Percentiles rank a stretch among this genome's conserved stretches.
Conservation (phyloP, 768 basidiomycete genomes). For the Trametes cingulata region DNA sequence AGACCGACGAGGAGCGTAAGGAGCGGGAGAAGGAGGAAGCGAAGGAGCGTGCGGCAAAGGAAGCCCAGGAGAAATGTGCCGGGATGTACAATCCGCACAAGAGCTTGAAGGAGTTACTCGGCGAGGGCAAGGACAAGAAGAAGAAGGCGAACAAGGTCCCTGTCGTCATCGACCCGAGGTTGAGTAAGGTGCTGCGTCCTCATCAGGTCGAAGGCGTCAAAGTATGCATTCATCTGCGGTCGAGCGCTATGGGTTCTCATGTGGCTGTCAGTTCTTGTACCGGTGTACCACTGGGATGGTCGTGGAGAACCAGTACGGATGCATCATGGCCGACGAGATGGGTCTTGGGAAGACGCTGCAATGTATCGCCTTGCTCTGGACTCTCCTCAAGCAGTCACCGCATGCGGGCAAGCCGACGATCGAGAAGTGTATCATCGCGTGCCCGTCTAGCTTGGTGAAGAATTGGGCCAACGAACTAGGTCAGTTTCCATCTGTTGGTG, state of each 20-base stretch:
- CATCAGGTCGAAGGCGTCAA: conserved; percentile 99
- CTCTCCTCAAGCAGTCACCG: conserved; percentile 92
- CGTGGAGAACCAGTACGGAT: conserved; percentile 87
- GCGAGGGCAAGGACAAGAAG: conserved; percentile 69
- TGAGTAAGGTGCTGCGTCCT: conserved; percentile 87
- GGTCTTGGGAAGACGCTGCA: conserved; percentile 96
- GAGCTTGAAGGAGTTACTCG: conserved; percentile 77
- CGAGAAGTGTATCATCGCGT: conserved; percentile 97
- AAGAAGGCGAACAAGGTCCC: conserved; percentile 77
- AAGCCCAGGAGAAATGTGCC: conserved; percentile 66
- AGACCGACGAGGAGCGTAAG: conserved; percentile 83
- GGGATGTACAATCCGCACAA: conserved; percentile 91
- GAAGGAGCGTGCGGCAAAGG: conserved; percentile 60
- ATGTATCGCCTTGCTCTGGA: conserved; percentile 95
- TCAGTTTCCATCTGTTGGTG: conserved; percentile 31
- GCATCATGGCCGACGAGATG: conserved; percentile 99
- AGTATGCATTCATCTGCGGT: conserved; percentile 43
- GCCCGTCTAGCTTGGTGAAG: conserved; percentile 94
- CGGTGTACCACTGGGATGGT: conserved; percentile 93
- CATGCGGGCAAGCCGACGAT: conserved; percentile 82
- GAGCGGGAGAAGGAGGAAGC: conserved; percentile 74
- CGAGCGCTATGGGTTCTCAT: not conserved
- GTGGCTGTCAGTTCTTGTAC: conserved; percentile 79
- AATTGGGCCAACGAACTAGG: conserved; percentile 99
- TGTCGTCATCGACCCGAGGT: conserved; percentile 91